Percentiles rank a stretch among this genome's conserved stretches.
Conservation (phyloP, 169 alveolate genomes). For the Neospora caninum region DNA sequence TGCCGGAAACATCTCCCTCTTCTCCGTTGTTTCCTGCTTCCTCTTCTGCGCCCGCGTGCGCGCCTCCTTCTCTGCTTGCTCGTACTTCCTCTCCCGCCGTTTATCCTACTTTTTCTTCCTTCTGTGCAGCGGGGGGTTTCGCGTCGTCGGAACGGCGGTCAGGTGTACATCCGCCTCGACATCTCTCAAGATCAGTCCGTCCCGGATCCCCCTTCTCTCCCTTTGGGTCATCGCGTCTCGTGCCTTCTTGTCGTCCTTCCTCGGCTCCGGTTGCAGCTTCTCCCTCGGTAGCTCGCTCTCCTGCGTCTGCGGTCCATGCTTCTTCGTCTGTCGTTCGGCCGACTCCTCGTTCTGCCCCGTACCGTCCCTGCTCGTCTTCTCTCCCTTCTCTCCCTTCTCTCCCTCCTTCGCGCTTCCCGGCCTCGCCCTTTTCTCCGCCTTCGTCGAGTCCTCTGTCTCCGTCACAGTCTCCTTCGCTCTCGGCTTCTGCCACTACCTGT, state of each 20-base stretch:
- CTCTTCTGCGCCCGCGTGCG: neutral
- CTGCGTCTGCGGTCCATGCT: neutral
- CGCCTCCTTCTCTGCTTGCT: too few relatives aligned
- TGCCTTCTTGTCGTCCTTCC: neutral
- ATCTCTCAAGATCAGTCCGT: too few relatives aligned
- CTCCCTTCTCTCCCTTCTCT: too few relatives aligned
- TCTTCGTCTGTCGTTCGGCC: neutral
- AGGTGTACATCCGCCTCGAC: neutral
- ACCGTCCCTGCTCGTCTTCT: neutral
- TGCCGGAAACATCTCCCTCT: too few relatives aligned
- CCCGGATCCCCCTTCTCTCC: too few relatives aligned
- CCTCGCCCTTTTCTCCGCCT: neutral
- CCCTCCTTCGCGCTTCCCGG: neutral
- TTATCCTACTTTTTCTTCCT: neutral
- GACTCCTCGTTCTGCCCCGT: neutral
- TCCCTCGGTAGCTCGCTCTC: neutral
- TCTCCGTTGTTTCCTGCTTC: neutral
- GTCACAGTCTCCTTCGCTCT: too few relatives aligned
- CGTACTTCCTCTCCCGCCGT: neutral
- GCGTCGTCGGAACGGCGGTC: neutral
- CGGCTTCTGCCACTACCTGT: too few relatives aligned
- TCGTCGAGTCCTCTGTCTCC: too few relatives aligned
- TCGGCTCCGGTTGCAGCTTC: neutral
- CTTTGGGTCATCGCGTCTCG: neutral
- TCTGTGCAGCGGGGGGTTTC: neutral